These are phyloP conservation scores for Collybia nuda DNA, from an alignment of 768 basidiomycete species.

Conservation along the genomic window DNA sequence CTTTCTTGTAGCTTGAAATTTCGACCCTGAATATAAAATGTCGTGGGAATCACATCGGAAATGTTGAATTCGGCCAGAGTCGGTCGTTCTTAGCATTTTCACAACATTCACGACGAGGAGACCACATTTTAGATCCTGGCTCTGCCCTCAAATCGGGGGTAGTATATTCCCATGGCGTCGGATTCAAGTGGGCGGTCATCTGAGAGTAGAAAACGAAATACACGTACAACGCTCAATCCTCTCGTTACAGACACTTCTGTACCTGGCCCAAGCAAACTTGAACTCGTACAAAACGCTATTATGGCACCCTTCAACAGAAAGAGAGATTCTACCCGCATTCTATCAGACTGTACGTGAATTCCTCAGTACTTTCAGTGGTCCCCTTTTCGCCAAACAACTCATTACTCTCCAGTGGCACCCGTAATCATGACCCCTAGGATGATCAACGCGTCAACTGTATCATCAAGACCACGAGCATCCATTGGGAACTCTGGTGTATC, in stretches of 20 bases:
- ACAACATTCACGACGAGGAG: constrained; percentile 6
- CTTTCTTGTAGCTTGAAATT: no score
- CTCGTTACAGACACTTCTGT: constrained; percentile 31
- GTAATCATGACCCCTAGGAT: constrained; percentile 89
- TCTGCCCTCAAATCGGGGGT: constrained; percentile 2
- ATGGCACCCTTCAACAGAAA: constrained; percentile 73
- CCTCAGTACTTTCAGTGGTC: constrained; percentile 4
- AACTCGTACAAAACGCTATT: constrained; percentile 67
- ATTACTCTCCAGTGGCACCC: constrained; percentile 62
- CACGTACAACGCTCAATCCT: constrained; percentile 38
- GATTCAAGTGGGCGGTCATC: constrained; percentile 30
- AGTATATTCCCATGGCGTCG: constrained; percentile 31
- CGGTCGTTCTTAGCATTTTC: constrained; percentile 2
- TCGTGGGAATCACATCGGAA: constrained; percentile 16
- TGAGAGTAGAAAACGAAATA: constrained; percentile 35
- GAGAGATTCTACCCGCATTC: constrained; percentile 67
- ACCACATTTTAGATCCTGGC: constrained; percentile 2
- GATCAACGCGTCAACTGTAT: constrained; percentile 70
- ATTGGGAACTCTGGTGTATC: constrained; percentile 30
- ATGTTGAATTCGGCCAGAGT: constrained; percentile 20
- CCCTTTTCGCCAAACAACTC: constrained; percentile 1
- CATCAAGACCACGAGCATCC: constrained; percentile 44
- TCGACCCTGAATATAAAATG: not conserved
- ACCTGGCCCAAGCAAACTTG: constrained; percentile 47
- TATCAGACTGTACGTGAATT: constrained; percentile 66